phyloP scores from a whole-genome alignment of 441 rosid genomes.

The Eruca vesicaria region DNA sequence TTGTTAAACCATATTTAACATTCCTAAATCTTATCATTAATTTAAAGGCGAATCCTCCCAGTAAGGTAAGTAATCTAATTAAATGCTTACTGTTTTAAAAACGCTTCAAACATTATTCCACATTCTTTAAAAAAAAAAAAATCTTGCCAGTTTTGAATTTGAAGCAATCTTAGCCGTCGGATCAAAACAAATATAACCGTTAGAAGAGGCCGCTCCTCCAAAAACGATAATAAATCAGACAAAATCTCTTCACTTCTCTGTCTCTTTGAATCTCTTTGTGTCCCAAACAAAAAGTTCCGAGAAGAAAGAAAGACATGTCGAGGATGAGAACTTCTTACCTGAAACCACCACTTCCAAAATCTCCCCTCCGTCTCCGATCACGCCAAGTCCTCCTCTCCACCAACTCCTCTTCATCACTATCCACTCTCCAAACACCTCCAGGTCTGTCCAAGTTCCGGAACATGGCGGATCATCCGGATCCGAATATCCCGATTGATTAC shows the following conservation, averaged over 20 bases:
- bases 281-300: neutral
- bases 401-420: neutral
- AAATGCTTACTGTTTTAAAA: neutral
- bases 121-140: neutral
- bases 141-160: neutral
- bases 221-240: neutral
- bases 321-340: neutral
- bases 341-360: slow-evolving; percentile 46
- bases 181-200: neutral
- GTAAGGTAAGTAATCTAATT: neutral
- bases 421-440: slow-evolving; percentile 54
- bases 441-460: slow-evolving; percentile 49
- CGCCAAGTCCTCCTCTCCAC: slow-evolving; percentile 41
- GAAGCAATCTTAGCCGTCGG: neutral
- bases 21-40: neutral
- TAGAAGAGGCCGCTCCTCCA: neutral
- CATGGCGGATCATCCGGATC: slow-evolving; percentile 31
- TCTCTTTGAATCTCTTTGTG: neutral
- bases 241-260: neutral
- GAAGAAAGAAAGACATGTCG: neutral
- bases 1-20: neutral
- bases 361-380: slow-evolving; percentile 62
- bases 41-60: neutral
- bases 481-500: slow-evolving; percentile 57
- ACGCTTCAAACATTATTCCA: neutral